Evolutionary conservation across 2,329 filamentous ascomycete genomes (phyloP), one percentile per base, ranked within the genome.

Genomic region (Fusarium redolens): DNA sequence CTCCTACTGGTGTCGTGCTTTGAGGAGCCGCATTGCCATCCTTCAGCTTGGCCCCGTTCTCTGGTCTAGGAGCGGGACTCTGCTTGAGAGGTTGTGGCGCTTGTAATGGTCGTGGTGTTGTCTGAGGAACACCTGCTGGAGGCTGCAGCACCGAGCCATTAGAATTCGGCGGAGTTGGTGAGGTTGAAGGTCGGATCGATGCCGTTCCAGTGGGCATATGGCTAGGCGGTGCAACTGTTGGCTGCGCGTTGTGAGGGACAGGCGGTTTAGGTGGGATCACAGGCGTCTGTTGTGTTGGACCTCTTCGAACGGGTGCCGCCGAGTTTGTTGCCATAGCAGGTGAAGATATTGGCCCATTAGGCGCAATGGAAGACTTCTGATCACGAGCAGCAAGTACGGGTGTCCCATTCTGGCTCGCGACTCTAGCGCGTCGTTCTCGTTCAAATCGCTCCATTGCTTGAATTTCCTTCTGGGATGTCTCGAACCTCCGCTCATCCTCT

Each of bases 401-500:
- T n/a, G 79, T 75, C 25, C 76, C 77, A 31, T 78, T 80, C 60
- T 82, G 81, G 35, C 77, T 82, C 22, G 81, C 81, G 7, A 79
- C 79, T 61, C 79, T 81, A 13, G 81, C 82, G 28, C 82, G 77
- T 47, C 82, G 74, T 65, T 83, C 81, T 61, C 78, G 78, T 71
- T 82, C 81, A 25, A 73, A 80, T 58, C 87, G 86, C 79, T 95
- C 90, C 54, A 96, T 87, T 65, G 91, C 87, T 43, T 86, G 84
- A 56, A 97, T 89, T 73, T 97, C 92, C 65, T 85, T 86, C 80
- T 91, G 88, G 47, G 96, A 82, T 22, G 83, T 83, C 31, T 88
- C 86, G 78, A 92, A 92, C 57, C 85, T 86, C 65, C 86, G 87
- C 83, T 98, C 95, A 69, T 96, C 92, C 61, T 92, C 89, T 65